phyloP scores from a whole-genome alignment of 495 filamentous ascomycete genomes.

The Lepidopterella palustris region DNA sequence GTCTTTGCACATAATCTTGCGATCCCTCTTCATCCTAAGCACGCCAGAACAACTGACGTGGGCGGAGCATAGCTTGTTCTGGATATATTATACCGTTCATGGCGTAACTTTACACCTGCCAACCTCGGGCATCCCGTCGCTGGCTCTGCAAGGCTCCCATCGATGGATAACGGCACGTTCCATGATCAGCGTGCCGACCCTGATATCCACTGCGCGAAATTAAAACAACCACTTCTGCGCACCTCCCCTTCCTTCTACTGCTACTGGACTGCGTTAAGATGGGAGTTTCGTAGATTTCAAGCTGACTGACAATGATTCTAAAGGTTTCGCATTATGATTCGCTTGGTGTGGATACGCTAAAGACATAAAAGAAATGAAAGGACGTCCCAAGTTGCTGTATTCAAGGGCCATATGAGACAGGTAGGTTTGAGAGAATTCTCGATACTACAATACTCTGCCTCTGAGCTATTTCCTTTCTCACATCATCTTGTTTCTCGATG shows the following conservation, averaged over 20 bases:
- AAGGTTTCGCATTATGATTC: neutral
- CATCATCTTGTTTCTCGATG: neutral
- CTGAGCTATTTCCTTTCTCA: neutral
- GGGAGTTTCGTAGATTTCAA: neutral
- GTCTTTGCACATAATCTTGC: neutral
- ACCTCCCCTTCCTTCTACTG: neutral
- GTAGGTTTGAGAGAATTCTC: neutral
- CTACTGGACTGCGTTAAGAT: neutral
- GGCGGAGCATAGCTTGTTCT: neutral
- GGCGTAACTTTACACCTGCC: neutral
- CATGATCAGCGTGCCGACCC: neutral
- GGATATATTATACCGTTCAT: neutral
- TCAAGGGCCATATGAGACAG: neutral
- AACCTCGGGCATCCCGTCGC: neutral
- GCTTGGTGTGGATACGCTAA: neutral
- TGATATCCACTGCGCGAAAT: neutral
- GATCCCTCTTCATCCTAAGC: neutral
- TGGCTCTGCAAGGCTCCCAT: neutral
- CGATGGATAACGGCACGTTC: neutral
- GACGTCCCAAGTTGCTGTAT: neutral
- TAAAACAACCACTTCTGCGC: neutral
- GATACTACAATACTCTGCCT: neutral
- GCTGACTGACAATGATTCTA: neutral
- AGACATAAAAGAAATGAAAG: neutral
- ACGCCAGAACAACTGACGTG: neutral